A percentile compares a stretch with the other conserved stretches of the same genome.
Conservation (phyloP, 495 filamentous ascomycete species). For the Pyrenula massariospora region DNA sequence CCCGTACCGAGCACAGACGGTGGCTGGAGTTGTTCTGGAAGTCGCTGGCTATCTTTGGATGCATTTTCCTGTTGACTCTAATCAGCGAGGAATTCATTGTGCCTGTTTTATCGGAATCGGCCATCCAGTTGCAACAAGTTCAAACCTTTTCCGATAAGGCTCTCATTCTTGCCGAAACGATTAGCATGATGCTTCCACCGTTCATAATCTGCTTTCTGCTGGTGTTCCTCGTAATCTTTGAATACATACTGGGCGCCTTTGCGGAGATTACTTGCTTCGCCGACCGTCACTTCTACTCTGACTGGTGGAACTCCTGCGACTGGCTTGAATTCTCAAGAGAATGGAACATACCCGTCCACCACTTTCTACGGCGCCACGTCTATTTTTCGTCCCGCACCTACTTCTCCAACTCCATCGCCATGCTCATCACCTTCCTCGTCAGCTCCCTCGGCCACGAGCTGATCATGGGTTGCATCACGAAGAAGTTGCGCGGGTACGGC, state of each 20-base stretch:
- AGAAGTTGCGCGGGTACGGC: conserved; percentile 90
- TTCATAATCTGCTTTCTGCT: conserved; percentile 96
- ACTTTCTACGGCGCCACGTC: conserved; percentile 90
- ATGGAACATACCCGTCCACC: conserved; percentile 98
- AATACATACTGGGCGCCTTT: conserved; percentile 90
- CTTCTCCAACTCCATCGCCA: conserved; percentile 69
- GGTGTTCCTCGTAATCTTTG: conserved; percentile 94
- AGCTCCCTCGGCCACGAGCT: conserved; percentile 84
- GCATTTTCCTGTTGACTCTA: conserved; percentile 87
- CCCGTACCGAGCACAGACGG: conserved; percentile 56
- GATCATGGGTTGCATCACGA: conserved; percentile 95
- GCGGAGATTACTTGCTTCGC: conserved; percentile 89
- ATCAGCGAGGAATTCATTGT: conserved; percentile 93
- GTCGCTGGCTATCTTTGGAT: conserved; percentile 83
- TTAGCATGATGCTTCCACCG: conserved; percentile 85
- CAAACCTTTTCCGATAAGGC: conserved; percentile 49
- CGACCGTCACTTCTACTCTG: conserved; percentile 89
- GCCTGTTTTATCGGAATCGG: conserved; percentile 74
- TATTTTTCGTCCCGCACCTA: conserved; percentile 68
- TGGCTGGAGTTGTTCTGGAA: conserved; percentile 83
- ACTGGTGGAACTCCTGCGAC: conserved; percentile 77
- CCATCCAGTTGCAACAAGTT: conserved; percentile 46
- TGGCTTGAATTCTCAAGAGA: conserved; percentile 90
- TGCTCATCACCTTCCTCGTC: conserved; percentile 84
- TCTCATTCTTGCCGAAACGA: conserved; percentile 82